Conservation (phyloP, 805 yeast species). For the Saccharomycopsis fermentans region DNA sequence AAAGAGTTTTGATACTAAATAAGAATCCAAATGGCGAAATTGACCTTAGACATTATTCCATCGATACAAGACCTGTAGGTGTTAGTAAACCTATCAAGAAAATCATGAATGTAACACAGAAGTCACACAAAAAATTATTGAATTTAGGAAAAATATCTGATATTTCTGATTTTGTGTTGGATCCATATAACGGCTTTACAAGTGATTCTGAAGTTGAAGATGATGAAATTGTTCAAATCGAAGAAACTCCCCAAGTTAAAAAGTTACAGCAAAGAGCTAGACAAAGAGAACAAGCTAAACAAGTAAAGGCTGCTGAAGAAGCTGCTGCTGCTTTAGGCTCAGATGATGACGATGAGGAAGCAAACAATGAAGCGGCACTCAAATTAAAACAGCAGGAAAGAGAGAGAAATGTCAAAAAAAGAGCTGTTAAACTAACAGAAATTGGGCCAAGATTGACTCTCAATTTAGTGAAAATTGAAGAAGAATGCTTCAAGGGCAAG, state of each 20-base stretch:
- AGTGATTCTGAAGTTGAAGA: constrained; percentile 93
- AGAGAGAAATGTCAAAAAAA: constrained; percentile 34
- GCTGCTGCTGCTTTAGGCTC: constrained; percentile 20
- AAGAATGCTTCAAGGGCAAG: constrained; percentile 82
- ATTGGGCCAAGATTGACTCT: constrained; percentile 84
- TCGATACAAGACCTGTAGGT: constrained; percentile 77
- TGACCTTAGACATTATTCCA: constrained; percentile 82
- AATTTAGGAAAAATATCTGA: constrained; percentile 58
- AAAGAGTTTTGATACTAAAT: constrained; percentile 76
- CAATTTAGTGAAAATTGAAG: constrained; percentile 77
- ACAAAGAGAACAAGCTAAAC: constrained; percentile 19
- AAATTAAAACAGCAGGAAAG: constrained; percentile 1
- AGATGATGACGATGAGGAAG: constrained; percentile 21
- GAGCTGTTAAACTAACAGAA: constrained; percentile 87
- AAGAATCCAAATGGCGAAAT: constrained; percentile 66
- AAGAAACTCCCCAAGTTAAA: constrained; percentile 22
- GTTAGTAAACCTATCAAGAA: constrained; percentile 64
- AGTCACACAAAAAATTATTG: constrained; percentile 57
- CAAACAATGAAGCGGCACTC: constrained; percentile 17
- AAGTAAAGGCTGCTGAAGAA: constrained; percentile 4
- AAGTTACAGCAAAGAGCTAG: constrained; percentile 21
- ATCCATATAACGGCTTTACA: constrained; percentile 75
- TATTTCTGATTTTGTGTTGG: constrained; percentile 74
- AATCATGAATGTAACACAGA: constrained; percentile 50
- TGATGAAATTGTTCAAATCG: constrained; percentile 65